A percentile compares a stretch with the other conserved stretches of the same genome.
These are phyloP conservation scores for Silene coronaria DNA, from an alignment of 179 eudicot genomes.

Conservation along the genomic window DNA sequence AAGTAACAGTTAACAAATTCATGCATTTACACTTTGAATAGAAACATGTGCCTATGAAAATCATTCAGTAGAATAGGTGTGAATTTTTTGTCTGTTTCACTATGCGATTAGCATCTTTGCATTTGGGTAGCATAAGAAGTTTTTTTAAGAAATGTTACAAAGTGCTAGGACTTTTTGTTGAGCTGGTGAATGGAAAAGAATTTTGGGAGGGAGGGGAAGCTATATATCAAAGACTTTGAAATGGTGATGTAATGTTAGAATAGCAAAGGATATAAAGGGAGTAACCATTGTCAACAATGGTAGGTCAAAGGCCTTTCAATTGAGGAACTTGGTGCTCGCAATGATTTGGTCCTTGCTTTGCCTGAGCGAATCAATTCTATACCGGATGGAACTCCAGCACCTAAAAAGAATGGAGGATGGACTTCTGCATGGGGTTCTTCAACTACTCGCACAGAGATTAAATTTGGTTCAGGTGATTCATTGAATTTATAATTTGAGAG, in stretches of 20 bases:
- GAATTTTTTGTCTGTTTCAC: too few relatives aligned
- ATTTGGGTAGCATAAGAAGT: background rate
- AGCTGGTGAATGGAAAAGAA: too few relatives aligned
- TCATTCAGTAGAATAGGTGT: background rate
- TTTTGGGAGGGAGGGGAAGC: too few relatives aligned
- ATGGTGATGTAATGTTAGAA: background rate
- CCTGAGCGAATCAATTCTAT: slow-evolving; percentile 87
- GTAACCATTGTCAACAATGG: background rate
- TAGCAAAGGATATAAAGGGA: background rate
- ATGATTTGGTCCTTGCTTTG: slow-evolving; percentile 84
- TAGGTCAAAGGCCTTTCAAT: slow-evolving; percentile 94
- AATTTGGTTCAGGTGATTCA: slow-evolving; percentile 83
- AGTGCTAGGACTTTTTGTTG: too few relatives aligned
- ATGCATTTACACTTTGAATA: background rate
- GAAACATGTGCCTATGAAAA: background rate
- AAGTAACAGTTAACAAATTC: background rate
- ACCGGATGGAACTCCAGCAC: slow-evolving; percentile 85
- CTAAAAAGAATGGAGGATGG: slow-evolving; percentile 83
- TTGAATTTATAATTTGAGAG: slow-evolving; percentile 6
- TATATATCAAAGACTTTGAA: too few relatives aligned
- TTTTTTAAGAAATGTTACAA: background rate
- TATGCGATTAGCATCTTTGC: background rate
- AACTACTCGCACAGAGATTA: slow-evolving; percentile 74
- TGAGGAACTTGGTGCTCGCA: slow-evolving; percentile 82
- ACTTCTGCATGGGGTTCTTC: slow-evolving; percentile 78